Percentiles rank a stretch among this genome's conserved stretches.
These are phyloP conservation scores for Microsporum canis DNA, from an alignment of 2,329 filamentous ascomycete species.

Conservation along the genomic window DNA sequence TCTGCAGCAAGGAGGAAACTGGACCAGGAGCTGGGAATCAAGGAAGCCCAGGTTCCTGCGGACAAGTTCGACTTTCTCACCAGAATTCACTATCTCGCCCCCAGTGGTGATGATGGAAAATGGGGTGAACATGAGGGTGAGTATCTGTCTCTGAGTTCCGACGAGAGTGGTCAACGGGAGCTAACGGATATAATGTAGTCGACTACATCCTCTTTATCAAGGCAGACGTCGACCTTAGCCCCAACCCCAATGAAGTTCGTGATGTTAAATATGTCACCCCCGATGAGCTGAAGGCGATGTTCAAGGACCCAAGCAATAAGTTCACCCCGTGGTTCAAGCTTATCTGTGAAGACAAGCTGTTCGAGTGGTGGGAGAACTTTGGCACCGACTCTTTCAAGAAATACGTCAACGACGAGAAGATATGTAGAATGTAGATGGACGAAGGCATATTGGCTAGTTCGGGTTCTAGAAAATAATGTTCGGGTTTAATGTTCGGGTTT, in stretches of 20 bases:
- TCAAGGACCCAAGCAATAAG: slow-evolving; percentile 64
- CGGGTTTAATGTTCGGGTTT: not conserved
- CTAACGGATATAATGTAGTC: slow-evolving; percentile 43
- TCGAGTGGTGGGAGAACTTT: slow-evolving; percentile 90
- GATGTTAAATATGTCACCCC: slow-evolving; percentile 74
- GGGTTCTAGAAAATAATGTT: not conserved
- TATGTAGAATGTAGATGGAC: slow-evolving; percentile 61
- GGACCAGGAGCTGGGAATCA: slow-evolving; percentile 88
- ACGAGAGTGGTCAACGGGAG: not conserved
- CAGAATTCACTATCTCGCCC: slow-evolving; percentile 94
- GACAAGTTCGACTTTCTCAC: slow-evolving; percentile 91
- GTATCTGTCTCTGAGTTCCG: slow-evolving; percentile 25
- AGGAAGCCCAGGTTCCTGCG: slow-evolving; percentile 73
- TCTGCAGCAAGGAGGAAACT: slow-evolving; percentile 86
- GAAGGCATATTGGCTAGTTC: not conserved
- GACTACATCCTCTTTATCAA: slow-evolving; percentile 99
- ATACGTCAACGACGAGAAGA: slow-evolving; percentile 74
- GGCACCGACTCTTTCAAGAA: slow-evolving; percentile 64
- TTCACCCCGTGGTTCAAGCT: slow-evolving; percentile 99
- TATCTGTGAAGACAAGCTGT: slow-evolving; percentile 94
- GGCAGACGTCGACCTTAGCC: slow-evolving; percentile 72
- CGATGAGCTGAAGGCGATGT: slow-evolving; percentile 73
- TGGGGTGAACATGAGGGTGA: slow-evolving; percentile 98
- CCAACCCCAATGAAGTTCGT: slow-evolving; percentile 80
- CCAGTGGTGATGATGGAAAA: slow-evolving; percentile 89